phyloP scores from a whole-genome alignment of 2,329 filamentous ascomycete genomes.

The Beauveria brongniartii region DNA sequence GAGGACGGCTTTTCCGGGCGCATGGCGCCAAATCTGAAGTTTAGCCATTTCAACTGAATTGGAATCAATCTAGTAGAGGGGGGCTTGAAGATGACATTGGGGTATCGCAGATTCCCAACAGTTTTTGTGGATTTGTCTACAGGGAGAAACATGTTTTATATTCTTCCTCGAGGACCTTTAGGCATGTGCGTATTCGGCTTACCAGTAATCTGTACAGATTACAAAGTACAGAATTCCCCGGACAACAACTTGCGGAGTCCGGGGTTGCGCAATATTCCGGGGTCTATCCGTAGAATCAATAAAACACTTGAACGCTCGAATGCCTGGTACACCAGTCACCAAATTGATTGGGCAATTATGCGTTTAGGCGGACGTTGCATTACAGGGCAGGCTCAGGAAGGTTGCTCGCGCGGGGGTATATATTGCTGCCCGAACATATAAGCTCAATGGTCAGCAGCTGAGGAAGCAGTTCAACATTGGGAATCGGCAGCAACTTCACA shows the following conservation, averaged over 20 bases:
- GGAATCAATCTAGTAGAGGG: too few species aligned
- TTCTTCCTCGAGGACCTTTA: not conserved
- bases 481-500: not conserved
- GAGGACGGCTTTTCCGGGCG: slow-evolving; percentile 18
- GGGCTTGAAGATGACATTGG: too few species aligned
- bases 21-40: slow-evolving; percentile 15
- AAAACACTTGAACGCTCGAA: not conserved
- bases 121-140: not conserved
- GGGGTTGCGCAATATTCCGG: not conserved
- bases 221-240: not conserved
- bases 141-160: not conserved
- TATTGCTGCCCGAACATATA: not conserved
- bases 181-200: not conserved
- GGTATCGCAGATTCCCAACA: too few species aligned
- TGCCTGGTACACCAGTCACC: not conserved
- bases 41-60: slow-evolving; percentile 10
- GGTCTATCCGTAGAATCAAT: not conserved
- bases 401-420: not conserved
- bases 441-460: not conserved
- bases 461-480: not conserved
- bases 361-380: not conserved
- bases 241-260: not conserved
- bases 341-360: too few species aligned
- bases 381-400: not conserved
- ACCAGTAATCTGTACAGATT: too few species aligned